Percentiles rank a stretch among this genome's conserved stretches.
phyloP scores from a whole-genome alignment of 2,329 filamentous ascomycete species.

The Monilinia fructicola region DNA sequence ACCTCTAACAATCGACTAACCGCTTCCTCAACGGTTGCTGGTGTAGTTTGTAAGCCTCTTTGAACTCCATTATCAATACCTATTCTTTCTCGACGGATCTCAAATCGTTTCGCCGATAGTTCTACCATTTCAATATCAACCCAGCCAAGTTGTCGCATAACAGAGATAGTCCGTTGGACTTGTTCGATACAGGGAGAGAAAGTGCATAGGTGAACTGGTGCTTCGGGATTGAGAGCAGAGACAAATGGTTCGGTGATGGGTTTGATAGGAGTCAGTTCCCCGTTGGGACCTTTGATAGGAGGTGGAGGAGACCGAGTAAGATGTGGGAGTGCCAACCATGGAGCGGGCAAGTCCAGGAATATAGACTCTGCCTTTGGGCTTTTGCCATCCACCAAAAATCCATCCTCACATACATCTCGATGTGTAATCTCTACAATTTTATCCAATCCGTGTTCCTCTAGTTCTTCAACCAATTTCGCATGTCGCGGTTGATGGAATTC shows the following conservation, averaged over 20 bases:
- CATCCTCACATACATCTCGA: slow-evolving; percentile 74
- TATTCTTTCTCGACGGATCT: slow-evolving; percentile 77
- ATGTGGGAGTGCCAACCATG: slow-evolving; percentile 76
- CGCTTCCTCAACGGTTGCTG: slow-evolving; percentile 77
- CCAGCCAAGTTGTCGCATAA: slow-evolving; percentile 81
- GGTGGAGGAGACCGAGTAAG: slow-evolving; percentile 56
- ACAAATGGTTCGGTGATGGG: slow-evolving; percentile 45
- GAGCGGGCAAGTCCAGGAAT: slow-evolving; percentile 78
- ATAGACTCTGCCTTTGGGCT: slow-evolving; percentile 67
- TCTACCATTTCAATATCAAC: slow-evolving; percentile 92
- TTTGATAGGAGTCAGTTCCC: slow-evolving; percentile 9
- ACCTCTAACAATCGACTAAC: slow-evolving; percentile 70
- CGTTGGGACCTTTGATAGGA: slow-evolving; percentile 22
- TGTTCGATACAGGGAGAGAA: slow-evolving; percentile 98
- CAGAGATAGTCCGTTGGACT: slow-evolving; percentile 80
- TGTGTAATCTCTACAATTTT: slow-evolving; percentile 70
- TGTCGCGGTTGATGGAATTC: slow-evolving; percentile 77
- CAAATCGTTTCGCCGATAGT: slow-evolving; percentile 74
- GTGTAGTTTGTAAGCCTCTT: slow-evolving; percentile 58
- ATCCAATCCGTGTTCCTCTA: slow-evolving; percentile 65
- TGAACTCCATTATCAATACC: slow-evolving; percentile 59
- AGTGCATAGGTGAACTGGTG: slow-evolving; percentile 78
- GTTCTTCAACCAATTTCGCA: slow-evolving; percentile 66
- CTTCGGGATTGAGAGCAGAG: slow-evolving; percentile 68
- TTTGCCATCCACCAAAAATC: slow-evolving; percentile 60